Evolutionary conservation across 306 rosid species (phyloP).

Genomic region (Corylus heterophylla): DNA sequence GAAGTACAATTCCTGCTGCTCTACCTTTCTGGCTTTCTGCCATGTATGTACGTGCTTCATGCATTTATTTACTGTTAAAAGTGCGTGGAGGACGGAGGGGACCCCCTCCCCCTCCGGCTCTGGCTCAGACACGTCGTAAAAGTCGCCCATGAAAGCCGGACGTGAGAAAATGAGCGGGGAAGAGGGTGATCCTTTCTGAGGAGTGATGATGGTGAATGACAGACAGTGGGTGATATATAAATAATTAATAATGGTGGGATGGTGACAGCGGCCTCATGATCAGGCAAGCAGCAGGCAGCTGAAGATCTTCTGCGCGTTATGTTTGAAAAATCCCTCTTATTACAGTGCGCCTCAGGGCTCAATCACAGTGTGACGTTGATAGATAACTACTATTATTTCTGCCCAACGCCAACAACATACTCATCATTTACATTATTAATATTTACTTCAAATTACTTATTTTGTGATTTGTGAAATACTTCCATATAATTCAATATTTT

Average conservation of each 20-base stretch:
- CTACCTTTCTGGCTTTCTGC: too few relatives aligned
- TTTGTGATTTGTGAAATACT: too few relatives aligned
- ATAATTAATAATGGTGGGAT: background rate
- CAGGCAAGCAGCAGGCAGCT: too few relatives aligned
- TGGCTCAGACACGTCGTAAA: background rate
- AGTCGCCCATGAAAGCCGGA: constrained; percentile 24
- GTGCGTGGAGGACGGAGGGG: background rate
- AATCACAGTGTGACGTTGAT: background rate
- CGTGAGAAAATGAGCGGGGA: background rate
- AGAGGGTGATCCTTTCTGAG: background rate
- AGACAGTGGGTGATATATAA: background rate
- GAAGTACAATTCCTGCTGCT: background rate
- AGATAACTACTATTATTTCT: background rate
- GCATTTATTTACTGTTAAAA: background rate
- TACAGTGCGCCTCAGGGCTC: background rate
- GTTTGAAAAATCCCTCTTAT: background rate
- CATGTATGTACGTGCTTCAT: too few relatives aligned
- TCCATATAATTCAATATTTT: too few relatives aligned
- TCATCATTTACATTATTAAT: too few relatives aligned
- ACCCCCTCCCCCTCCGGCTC: background rate
- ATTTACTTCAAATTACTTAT: too few relatives aligned
- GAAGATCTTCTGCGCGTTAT: background rate
- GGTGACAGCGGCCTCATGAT: background rate
- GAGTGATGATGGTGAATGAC: too few relatives aligned
- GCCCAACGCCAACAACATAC: too few relatives aligned